Conservation (phyloP, 805 yeast genomes). For the Zygosaccharomyces siamensis region DNA sequence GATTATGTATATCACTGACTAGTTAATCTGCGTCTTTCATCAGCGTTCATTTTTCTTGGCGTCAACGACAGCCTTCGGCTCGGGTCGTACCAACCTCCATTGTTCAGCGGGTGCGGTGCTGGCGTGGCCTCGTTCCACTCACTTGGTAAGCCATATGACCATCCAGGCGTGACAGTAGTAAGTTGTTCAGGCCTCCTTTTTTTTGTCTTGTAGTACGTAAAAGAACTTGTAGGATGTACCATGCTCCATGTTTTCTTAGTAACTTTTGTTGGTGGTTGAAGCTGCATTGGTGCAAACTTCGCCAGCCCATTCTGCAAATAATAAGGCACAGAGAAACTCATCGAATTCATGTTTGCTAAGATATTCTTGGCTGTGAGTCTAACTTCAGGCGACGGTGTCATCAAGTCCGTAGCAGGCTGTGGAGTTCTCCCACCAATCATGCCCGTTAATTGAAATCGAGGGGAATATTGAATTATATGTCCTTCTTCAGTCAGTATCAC, state of each 20-base stretch:
- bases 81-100: slow-evolving; percentile 55
- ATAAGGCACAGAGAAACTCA: slow-evolving; percentile 65
- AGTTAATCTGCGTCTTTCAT: slow-evolving; percentile 2
- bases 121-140: slow-evolving; percentile 62
- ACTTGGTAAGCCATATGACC: slow-evolving; percentile 64
- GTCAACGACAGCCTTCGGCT: slow-evolving; percentile 39
- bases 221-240: slow-evolving; percentile 61
- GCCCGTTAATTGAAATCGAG: slow-evolving; percentile 58
- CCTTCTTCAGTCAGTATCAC: slow-evolving; percentile 43
- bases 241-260: slow-evolving; percentile 63
- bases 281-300: slow-evolving; percentile 87
- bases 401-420: slow-evolving; percentile 34
- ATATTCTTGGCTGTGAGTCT: slow-evolving; percentile 11
- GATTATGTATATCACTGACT: neutral
- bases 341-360: slow-evolving; percentile 31
- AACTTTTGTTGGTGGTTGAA: slow-evolving; percentile 69
- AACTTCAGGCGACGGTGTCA: slow-evolving; percentile 38
- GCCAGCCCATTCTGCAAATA: slow-evolving; percentile 68
- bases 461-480: slow-evolving; percentile 59
- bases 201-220: slow-evolving; percentile 46
- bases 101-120: slow-evolving; percentile 59
- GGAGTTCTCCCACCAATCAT: slow-evolving; percentile 63
- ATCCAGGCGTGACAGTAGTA: slow-evolving; percentile 79
- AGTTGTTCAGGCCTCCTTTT: slow-evolving; percentile 27
- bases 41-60: slow-evolving; percentile 17